These are phyloP conservation scores for Beauveria caledonica DNA, from an alignment of 2,329 filamentous ascomycete genomes.

Conservation along the genomic window DNA sequence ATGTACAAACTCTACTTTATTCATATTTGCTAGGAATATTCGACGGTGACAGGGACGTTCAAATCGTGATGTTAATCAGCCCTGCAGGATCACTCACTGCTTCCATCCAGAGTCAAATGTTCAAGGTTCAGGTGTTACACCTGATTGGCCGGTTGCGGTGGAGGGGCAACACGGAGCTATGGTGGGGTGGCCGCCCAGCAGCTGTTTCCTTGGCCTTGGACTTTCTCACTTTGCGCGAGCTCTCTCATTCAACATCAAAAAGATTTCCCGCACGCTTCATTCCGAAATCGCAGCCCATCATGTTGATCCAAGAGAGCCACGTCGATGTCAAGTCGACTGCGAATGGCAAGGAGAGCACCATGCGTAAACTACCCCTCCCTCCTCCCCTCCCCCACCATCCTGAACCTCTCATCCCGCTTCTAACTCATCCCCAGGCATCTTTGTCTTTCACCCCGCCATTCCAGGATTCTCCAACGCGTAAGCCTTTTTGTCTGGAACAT, in stretches of 20 bases:
- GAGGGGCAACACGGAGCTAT: neutral
- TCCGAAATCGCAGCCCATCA: conserved; percentile 17
- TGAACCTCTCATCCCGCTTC: neutral
- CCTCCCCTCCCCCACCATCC: conserved; percentile 9
- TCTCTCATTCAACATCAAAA: neutral
- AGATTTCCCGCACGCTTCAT: too few species aligned
- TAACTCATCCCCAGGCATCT: conserved; percentile 57
- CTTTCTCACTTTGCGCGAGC: neutral
- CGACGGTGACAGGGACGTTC: too few species aligned
- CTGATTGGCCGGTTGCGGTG: neutral
- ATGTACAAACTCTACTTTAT: neutral
- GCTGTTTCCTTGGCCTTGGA: neutral
- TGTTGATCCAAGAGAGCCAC: conserved; percentile 48
- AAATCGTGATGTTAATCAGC: too few species aligned
- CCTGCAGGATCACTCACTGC: too few species aligned
- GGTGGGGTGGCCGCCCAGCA: neutral
- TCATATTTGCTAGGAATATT: neutral
- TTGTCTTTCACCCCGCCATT: conserved; percentile 79
- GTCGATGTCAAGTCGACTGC: conserved; percentile 41
- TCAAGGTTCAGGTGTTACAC: neutral
- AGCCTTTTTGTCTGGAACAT: neutral
- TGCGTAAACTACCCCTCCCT: conserved; percentile 34
- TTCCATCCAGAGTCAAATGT: too few species aligned
- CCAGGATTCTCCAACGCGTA: conserved; percentile 80
- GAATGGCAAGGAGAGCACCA: conserved; percentile 45